Evolutionary conservation across 164 flowering plant genomes (phyloP), one percentile per base, ranked within the genome.

Genomic region (Aristolochia fimbriata): DNA sequence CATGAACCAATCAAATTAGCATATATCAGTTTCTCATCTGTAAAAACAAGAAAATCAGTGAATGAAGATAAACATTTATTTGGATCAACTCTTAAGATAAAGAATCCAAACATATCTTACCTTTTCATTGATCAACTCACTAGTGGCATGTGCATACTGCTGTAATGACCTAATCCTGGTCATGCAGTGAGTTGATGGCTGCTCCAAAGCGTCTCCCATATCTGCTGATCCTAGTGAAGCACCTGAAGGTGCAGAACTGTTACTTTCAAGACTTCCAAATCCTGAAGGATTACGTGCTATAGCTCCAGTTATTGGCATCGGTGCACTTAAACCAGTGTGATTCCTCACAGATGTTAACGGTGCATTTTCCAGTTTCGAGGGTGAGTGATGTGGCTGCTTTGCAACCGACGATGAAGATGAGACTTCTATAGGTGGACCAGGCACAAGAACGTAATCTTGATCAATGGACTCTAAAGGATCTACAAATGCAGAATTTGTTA

Each of bases 381-480:
- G 80, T 4, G 70, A 68, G 63, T 73, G 66, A 55, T 70, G 71
- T 55, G 73, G 81, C 69, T 69, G 81, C 45, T 82, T 75, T 65
- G 71, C 74, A 74, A 77, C 65, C 21, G 68, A 65, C 47, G 87
- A 77, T 41, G 83, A 76, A 66, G 87, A 81, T 47, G 89, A 75
- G 6, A 61, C 68, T 58, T 86, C 95, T 65, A 76, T 23, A 16
- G 83, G 78, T 15, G 96, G 90, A 41, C 91, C 88, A 62, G 91
- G 78, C 11, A 94, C 99, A 60, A 94, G 63, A 58, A 94, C 99
- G 80, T 91, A 94, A 70, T 94, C 99, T 72, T 81, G 89, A 70
- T 83, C 96, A 74, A 78, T 79, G 60, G 74, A 76, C 72, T 88
- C 97, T 72, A 79, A 51, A 20, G 90, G 80, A 70, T 88, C 96